Evolutionary conservation across 306 rosid genomes (phyloP), one percentile per base, ranked within the genome.

Genomic region (Cicer bijugum): DNA sequence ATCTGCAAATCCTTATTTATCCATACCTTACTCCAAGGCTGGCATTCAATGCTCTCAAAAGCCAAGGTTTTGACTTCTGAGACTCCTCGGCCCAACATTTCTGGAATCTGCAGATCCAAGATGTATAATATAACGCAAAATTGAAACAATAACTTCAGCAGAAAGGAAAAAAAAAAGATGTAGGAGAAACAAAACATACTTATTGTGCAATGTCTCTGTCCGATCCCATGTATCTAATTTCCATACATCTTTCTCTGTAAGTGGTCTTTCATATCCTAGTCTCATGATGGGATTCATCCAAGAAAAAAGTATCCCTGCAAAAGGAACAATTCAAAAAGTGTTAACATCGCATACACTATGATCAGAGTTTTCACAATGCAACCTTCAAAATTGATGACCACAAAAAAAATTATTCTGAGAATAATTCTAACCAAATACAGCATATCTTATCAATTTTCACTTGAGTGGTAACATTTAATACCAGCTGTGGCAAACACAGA

Each of bases 181-280:
- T 37, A 20, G 51, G 74, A 75, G 40, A 64, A 66, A 59, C 62
- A 55, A 75, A 77, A 61, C 72, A 74, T 56, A 91, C 98, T 56
- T 86, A 43, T 83, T 84, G 77, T 80, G 82, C 70, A 93, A 78
- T 65, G 96, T 84, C 84, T 93, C 98, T 51, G 96, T 89, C 79
- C 81, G 83, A 28, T 93, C 98, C 98, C 98, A 93, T 39, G 76
- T 65, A 82, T 93, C 98, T 72, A 93, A 82, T 85, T 89, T 91
- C 98, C 98, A 93, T 63, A 93, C 70, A 85, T 93, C 97, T 81
- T 83, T 93, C 82, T 93, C 97, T 6, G 91, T 91, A 59, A 93
- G 68, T 12, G 98, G 98, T 69, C 96, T 89, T 79, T 84, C 63
- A 84, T 89, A 89, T 55, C 92, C 98, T 43, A 91, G 84, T 82